A percentile compares a stretch with the other conserved stretches of the same genome.
These are phyloP conservation scores for Piloderma croceum DNA, from an alignment of 768 basidiomycete genomes.

Conservation along the genomic window DNA sequence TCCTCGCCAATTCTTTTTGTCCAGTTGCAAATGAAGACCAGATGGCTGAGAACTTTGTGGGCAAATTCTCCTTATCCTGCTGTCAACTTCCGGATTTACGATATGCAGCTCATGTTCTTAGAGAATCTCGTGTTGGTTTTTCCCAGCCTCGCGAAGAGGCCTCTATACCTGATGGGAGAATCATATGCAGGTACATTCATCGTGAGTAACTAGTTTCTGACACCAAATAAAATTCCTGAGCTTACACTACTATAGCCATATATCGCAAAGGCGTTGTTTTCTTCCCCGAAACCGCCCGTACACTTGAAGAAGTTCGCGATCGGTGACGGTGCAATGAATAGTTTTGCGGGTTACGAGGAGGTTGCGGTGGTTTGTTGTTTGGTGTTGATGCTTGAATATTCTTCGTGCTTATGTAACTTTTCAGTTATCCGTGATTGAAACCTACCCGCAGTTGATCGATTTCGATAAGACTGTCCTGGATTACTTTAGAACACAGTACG, in stretches of 20 bases:
- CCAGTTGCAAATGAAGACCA: slow-evolving; percentile 59
- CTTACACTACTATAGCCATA: no score
- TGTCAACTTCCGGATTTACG: no score
- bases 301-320: slow-evolving; percentile 64
- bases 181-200: slow-evolving; percentile 75
- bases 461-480: slow-evolving; percentile 62
- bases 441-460: slow-evolving; percentile 71
- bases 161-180: slow-evolving; percentile 65
- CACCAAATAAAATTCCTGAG: no score
- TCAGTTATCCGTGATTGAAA: slow-evolving; percentile 53
- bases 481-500: slow-evolving; percentile 70
- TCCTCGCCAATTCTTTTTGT: background rate
- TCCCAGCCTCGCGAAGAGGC: slow-evolving; percentile 59
- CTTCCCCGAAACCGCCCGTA: slow-evolving; percentile 57
- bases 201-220: no score
- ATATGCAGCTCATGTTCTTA: slow-evolving; percentile 70
- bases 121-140: slow-evolving; percentile 70
- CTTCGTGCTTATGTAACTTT: no score
- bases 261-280: slow-evolving; percentile 68
- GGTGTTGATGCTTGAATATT: no score
- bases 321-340: slow-evolving; percentile 59
- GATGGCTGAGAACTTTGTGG: slow-evolving; percentile 47
- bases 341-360: slow-evolving; percentile 44
- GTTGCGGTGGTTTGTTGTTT: slow-evolving; percentile 47
- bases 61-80: slow-evolving; percentile 20